Percentiles rank a stretch among this genome's conserved stretches.
These are phyloP conservation scores for Aphanomyces euteiches DNA, from an alignment of 352 stramenopile genomes.

Conservation along the genomic window DNA sequence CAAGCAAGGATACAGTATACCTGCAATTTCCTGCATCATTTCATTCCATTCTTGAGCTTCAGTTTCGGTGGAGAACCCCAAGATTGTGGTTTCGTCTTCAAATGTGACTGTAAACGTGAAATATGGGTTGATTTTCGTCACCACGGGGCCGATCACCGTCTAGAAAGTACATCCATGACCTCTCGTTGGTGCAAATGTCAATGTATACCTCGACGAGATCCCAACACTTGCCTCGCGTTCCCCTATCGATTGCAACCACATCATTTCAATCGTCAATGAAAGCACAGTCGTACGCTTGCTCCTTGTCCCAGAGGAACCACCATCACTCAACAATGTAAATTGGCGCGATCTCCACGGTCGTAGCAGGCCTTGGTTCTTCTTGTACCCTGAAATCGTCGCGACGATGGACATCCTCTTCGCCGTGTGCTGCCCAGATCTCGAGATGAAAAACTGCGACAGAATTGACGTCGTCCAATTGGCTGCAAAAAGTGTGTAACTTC, in stretches of 20 bases:
- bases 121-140: slow-evolving; percentile 16
- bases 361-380: slow-evolving; percentile 30
- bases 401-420: slow-evolving; percentile 22
- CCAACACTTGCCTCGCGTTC: slow-evolving; percentile 24
- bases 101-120: slow-evolving; percentile 23
- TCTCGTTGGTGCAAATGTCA: background rate
- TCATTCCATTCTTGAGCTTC: slow-evolving; percentile 25
- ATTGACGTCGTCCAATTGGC: slow-evolving; percentile 4
- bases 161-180: background rate
- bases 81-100: slow-evolving; percentile 11
- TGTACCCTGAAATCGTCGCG: slow-evolving; percentile 18
- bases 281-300: slow-evolving; percentile 7
- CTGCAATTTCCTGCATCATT: slow-evolving; percentile 26
- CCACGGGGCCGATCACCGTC: slow-evolving; percentile 20
- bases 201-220: slow-evolving; percentile 27
- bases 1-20: background rate
- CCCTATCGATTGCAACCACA: slow-evolving; percentile 15
- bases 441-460: background rate
- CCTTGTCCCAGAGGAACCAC: slow-evolving; percentile 30
- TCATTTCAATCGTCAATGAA: background rate
- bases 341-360: slow-evolving; percentile 25
- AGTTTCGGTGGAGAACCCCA: slow-evolving; percentile 19
- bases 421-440: background rate
- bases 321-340: slow-evolving; percentile 24
- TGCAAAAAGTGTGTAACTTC: background rate